Evolutionary conservation across 148 eudicot genomes (phyloP), one percentile per base, ranked within the genome.

Genomic region (Camellia japonica): DNA sequence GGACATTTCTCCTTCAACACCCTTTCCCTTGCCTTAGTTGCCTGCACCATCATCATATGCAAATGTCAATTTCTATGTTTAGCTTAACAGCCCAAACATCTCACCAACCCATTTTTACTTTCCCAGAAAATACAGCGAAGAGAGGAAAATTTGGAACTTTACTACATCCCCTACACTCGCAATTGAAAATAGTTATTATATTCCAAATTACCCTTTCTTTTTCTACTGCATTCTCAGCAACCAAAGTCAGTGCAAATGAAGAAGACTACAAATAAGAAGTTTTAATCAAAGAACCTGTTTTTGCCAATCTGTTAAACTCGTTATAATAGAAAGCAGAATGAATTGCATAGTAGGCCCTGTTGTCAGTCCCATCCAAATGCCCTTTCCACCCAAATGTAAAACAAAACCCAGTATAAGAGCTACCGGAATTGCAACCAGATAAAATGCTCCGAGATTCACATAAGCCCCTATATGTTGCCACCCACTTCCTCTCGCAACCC

Each of bases 401-500:
- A 65, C 78, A 52, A 87, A 87, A 3, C 87, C 89, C 30, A 86
- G 73, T 1, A 86, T 58, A 1, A 79, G 19, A 4, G 89, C 86
- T 2, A 74, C 54, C 0, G 89, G 92, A 1, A 87, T 68, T 66
- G 86, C 92, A 38, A 84, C 87, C 1, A 84, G 23, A 77, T 90
- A 87, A 80, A 68, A 87, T 59, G 90, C 75, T 47, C 85, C 86
- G 18, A 89, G 78, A 71, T 86, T 87, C 3, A 86, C 78, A 46
- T 82, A 90, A 8, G 92, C 89, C 41, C 90, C 92, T 3, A 90
- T 20, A 16, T 86, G 82, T 58, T 90, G 89, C 89, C 92, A 84
- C 52, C 92, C 85, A 75, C 80, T 75, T 54, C 85, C 85, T 63
- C 81, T 83, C 9, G 80, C 80, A 68, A 83, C 73, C 62, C 85